Base-by-base conservation (phyloP, 1,139 yeast genomes). In the Scheffersomyces segobiensis region DNA sequence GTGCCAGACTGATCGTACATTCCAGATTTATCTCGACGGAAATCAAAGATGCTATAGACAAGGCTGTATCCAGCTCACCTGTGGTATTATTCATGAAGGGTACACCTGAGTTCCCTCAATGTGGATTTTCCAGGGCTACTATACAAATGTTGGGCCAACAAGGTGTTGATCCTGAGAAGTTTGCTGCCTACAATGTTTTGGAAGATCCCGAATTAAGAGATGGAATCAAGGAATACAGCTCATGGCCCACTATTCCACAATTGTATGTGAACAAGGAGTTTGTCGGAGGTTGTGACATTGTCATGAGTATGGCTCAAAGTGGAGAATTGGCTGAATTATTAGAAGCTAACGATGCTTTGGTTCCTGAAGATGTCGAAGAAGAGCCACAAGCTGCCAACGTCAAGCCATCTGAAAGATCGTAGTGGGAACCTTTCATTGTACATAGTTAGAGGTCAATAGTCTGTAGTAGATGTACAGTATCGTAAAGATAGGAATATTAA, bases 91-190 rank as follows among this genome's bases (percentile, higher is more conserved):
- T 93, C 78, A 91, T 91, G 97, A 91, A 91, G 71, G 97, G 97
- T 12, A 96, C 99, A 0, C 99, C 99, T 1, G 98, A 93, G 69
- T 92, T 91, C 59, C 99, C 99, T 42, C 97, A 93, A 69, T 96
- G 99, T 80, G 99, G 99, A 1, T 96, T 96, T 71, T 93, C 98
- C 6, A 86, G 97, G 70, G 97, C 97, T 56, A 91, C 98, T 19
- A 93, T 96, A 65, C 96, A 92, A 71, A 85, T 93, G 54, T 83
- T 96, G 62, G 98, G 99, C 20, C 96, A 93, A 72, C 97, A 93
- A 72, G 99, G 99, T 58, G 98, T 96, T 46, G 98, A 96, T 74
- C 99, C 99, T 5, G 84, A 80, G 53, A 93, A 95, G 74, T 93
- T 96, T 76, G 98, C 98, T 53, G 99, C 99, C 48, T 96, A 90